Conservation (phyloP, 768 basidiomycete genomes). For the Udeniomyces megalosporus region DNA sequence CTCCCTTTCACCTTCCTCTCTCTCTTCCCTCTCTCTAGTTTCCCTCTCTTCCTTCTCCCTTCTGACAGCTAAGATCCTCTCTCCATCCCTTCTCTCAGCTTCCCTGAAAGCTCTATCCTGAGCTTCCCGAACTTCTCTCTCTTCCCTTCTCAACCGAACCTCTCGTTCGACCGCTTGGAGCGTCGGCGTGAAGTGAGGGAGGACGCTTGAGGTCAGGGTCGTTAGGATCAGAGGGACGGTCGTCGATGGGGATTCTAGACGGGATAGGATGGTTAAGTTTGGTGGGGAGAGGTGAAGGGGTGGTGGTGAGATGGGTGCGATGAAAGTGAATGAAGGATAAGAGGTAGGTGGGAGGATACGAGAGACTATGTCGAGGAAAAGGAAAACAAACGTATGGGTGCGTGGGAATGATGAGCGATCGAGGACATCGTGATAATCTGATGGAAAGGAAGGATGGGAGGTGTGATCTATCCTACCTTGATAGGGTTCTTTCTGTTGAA, state of each 20-base stretch:
- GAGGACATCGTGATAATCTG: background rate
- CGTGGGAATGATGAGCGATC: too few relatives aligned
- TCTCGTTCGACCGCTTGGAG: slow-evolving; percentile 45
- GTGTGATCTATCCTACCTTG: slow-evolving; percentile 38
- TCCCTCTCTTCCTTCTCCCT: slow-evolving; percentile 26
- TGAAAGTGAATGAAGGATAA: slow-evolving; percentile 81
- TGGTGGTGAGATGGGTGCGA: slow-evolving; percentile 49
- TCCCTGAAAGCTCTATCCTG: slow-evolving; percentile 61
- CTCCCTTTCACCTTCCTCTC: background rate
- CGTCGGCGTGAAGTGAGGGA: slow-evolving; percentile 67
- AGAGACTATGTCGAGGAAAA: slow-evolving; percentile 21
- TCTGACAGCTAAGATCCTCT: slow-evolving; percentile 43
- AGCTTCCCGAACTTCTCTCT: slow-evolving; percentile 49
- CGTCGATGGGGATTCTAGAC: slow-evolving; percentile 60
- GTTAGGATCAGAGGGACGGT: slow-evolving; percentile 46
- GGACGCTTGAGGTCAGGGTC: slow-evolving; percentile 52
- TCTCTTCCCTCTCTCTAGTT: background rate
- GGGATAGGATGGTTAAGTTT: slow-evolving; percentile 62
- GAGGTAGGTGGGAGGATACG: slow-evolving; percentile 59
- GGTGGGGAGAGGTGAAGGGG: slow-evolving; percentile 24
- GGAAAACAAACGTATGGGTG: background rate
- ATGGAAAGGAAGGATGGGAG: background rate
- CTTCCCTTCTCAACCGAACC: slow-evolving; percentile 30
- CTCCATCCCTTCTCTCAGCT: slow-evolving; percentile 48
- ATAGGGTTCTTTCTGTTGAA: slow-evolving; percentile 67